Base-by-base conservation (phyloP, 768 basidiomycete species). In the Ramaria sp. region DNA sequence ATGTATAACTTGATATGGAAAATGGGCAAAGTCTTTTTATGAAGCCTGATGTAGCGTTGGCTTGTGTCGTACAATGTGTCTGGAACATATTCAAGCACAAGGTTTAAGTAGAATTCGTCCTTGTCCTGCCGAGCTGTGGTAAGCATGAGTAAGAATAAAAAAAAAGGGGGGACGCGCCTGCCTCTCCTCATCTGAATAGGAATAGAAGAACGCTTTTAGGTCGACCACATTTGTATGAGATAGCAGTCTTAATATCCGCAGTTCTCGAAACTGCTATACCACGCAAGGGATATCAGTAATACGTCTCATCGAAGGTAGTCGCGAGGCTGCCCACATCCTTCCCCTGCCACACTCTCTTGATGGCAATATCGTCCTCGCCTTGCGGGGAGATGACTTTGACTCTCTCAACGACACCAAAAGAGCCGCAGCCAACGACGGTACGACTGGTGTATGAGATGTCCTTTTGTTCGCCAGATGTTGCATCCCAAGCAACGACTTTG, bases 281-380 rank as follows among this genome's bases (percentile, higher is more conserved):
- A 37, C 34, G 20, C 24, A 41, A 9, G 22, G 20, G 27, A 20
- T n/a, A 45, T 15, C 38, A 46, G 58, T 13, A 51, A 42, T 33
- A 59, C 51, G 55, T 42, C 27, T 11, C 39, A 22, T 49, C 17
- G 6, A 38, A 34, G 56, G 19, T 50, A 12, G 20, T 19, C 24
- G 13, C 54, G 64, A 61, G 41, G 34, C 24, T n/a, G 60, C 94
- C 95, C 91, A 98, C 98, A 88, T 96, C 84, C 80, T 99, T 99
- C 76, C 98, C 96, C 78, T 99, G 96, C 61, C 98, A 73, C 51
- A 99, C 96, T 78, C 97, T 98, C 90, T 99, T 99, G 80, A 99
- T 99, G 51, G 96, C 96, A 67, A 99, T 96, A 63, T 97, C 92
- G 58, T 88, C 87, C 20, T 74, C 75, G 34, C 80, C 81, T 66